phyloP scores from a whole-genome alignment of 2,329 filamentous ascomycete genomes.

The Talaromyces islandicus region DNA sequence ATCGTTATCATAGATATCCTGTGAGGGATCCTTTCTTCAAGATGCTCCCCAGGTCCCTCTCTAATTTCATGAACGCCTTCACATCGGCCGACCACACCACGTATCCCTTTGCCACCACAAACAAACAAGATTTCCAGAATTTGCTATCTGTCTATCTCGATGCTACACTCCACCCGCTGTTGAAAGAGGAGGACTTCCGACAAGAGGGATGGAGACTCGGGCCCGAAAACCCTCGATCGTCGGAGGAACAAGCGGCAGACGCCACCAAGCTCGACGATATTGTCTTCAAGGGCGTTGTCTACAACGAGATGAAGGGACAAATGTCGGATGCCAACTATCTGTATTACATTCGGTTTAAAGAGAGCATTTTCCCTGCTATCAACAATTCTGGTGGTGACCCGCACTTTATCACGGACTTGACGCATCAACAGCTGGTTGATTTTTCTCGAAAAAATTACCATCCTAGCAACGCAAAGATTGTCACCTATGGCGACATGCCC shows the following conservation, averaged over 20 bases:
- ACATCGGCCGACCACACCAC: constrained; percentile 94
- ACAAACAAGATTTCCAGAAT: constrained; percentile 90
- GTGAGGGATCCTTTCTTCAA: constrained; percentile 99
- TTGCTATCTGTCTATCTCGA: constrained; percentile 95
- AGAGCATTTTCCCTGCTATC: constrained; percentile 87
- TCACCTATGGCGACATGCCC: constrained; percentile 93
- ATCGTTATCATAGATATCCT: constrained; percentile 62
- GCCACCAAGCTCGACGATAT: constrained; percentile 55
- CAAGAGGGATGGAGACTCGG: constrained; percentile 97
- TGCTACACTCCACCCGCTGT: constrained; percentile 80
- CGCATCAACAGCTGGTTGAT: constrained; percentile 77
- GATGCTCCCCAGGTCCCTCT: constrained; percentile 96
- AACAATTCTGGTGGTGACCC: constrained; percentile 97
- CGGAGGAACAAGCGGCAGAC: constrained; percentile 40
- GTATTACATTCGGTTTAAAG: constrained; percentile 92
- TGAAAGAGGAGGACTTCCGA: constrained; percentile 86
- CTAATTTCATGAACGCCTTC: constrained; percentile 99
- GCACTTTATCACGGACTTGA: constrained; percentile 91
- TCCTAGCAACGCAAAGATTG: constrained; percentile 91
- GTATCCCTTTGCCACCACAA: constrained; percentile 97
- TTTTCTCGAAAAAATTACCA: constrained; percentile 95
- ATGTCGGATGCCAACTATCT: constrained; percentile 97
- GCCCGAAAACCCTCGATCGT: constrained; percentile 72
- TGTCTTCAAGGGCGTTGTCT: constrained; percentile 96
- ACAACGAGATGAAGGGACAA: constrained; percentile 99